Percentiles rank a stretch among this genome's conserved stretches.
Conservation (phyloP, 208 protist genomes). For the Tritrichomonas foetus region DNA sequence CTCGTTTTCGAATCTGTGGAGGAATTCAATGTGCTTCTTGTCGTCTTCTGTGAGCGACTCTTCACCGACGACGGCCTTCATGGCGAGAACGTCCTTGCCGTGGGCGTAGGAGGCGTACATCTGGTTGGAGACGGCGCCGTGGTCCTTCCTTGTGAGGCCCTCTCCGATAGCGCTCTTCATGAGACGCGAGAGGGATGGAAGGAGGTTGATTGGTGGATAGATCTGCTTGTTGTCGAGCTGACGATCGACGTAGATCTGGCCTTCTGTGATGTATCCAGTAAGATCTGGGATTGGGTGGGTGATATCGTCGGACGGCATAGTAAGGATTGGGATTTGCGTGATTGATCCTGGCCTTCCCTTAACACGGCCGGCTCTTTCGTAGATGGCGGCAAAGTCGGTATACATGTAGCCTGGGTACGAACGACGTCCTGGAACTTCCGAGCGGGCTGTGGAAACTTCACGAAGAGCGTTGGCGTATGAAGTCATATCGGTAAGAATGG, state of each 20-base stretch:
- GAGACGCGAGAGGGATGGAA: slow-evolving; percentile 98
- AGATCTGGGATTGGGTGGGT: slow-evolving; percentile 99
- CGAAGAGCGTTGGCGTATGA: slow-evolving; percentile 99
- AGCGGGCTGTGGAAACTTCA: slow-evolving; percentile 96
- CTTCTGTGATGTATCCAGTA: slow-evolving; percentile 98
- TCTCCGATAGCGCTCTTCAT: slow-evolving; percentile 99
- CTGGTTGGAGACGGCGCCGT: slow-evolving; percentile 97
- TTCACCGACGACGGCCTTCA: slow-evolving; percentile 61
- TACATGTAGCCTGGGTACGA: slow-evolving; percentile 99
- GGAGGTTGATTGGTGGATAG: slow-evolving; percentile 99
- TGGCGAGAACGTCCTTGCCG: slow-evolving; percentile 86
- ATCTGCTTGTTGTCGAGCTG: slow-evolving; percentile 95
- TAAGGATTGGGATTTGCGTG: slow-evolving; percentile 99
- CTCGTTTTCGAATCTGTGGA: slow-evolving; percentile 97
- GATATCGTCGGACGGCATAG: slow-evolving; percentile 99
- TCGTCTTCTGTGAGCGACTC: slow-evolving; percentile 97
- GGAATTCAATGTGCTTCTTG: slow-evolving; percentile 96
- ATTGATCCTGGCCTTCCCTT: slow-evolving; percentile 93
- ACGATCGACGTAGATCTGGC: slow-evolving; percentile 95
- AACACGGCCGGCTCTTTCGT: slow-evolving; percentile 99
- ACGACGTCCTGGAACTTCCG: slow-evolving; percentile 98
- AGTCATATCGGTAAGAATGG: slow-evolving; percentile 99
- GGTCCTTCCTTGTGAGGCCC: slow-evolving; percentile 97
- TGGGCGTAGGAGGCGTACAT: slow-evolving; percentile 98
- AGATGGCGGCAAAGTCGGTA: slow-evolving; percentile 98